A percentile compares a stretch with the other conserved stretches of the same genome.
These are phyloP conservation scores for Termitomyces sp. DNA, from an alignment of 768 basidiomycete genomes.

Conservation along the genomic window DNA sequence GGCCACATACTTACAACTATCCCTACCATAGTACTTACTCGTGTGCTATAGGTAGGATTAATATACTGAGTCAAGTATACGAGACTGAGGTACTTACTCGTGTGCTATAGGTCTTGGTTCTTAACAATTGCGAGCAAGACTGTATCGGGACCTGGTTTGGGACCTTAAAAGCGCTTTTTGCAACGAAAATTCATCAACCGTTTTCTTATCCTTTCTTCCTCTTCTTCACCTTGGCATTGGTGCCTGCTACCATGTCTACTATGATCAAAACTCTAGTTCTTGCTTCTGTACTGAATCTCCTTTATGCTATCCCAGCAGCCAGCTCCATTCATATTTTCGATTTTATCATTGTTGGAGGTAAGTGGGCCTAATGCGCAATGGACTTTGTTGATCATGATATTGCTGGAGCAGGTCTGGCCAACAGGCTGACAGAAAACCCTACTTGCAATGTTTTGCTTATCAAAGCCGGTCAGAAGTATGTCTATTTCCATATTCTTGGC, in stretches of 20 bases:
- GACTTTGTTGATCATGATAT: not conserved
- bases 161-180: not conserved
- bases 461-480: conserved; percentile 6
- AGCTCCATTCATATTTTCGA: not conserved
- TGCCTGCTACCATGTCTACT: not conserved
- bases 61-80: too few species aligned
- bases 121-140: too few species aligned
- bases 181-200: not conserved
- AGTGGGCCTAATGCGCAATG: not conserved
- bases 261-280: not conserved
- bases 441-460: conserved; percentile 3
- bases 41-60: too few species aligned
- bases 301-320: not conserved
- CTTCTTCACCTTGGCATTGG: not conserved
- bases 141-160: too few species aligned
- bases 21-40: too few species aligned
- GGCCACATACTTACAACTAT: too few species aligned
- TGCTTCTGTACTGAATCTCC: not conserved
- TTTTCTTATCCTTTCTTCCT: not conserved
- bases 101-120: too few species aligned
- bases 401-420: conserved; percentile 7
- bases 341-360: conserved; percentile 9
- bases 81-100: too few species aligned
- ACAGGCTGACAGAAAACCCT: conserved; percentile 8
- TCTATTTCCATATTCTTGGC: not conserved